Percentiles rank a stretch among this genome's conserved stretches.
Conservation (phyloP, 441 rosid species). For the Theobroma grandiflorum region DNA sequence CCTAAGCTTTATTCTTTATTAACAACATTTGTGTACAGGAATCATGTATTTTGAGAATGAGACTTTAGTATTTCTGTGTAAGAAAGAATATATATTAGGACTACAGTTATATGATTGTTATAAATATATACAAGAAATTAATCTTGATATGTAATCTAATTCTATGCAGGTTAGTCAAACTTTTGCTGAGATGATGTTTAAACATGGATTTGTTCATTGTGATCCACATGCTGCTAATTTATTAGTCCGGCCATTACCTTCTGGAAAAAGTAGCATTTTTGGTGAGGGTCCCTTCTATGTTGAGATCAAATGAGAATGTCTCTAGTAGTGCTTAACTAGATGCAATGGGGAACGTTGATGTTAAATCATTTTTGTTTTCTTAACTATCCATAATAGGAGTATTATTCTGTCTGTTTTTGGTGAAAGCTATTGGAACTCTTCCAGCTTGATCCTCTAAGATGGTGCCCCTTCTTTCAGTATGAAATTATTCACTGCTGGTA, state of each 20-base stretch:
- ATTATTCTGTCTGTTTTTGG: neutral
- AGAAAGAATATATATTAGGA: neutral
- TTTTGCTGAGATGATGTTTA: conserved; percentile 98
- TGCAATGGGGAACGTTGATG: neutral
- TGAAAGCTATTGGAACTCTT: neutral
- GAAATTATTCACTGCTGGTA: conserved; percentile 9
- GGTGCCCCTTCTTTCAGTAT: neutral
- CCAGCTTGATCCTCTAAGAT: neutral
- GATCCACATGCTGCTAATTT: conserved; percentile 99
- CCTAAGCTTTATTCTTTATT: neutral
- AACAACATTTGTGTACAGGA: neutral
- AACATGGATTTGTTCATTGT: conserved; percentile 97
- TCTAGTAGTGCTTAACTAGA: conserved; percentile 8
- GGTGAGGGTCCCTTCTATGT: conserved; percentile 52
- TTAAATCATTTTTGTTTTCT: neutral
- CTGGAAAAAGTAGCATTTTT: conserved; percentile 55
- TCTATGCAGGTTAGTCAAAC: conserved; percentile 80
- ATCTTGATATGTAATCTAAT: conserved; percentile 10
- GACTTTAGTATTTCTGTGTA: neutral
- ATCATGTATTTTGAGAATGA: neutral
- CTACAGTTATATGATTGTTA: neutral
- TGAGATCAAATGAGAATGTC: conserved; percentile 13
- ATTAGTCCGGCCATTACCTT: conserved; percentile 84
- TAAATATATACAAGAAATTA: neutral
- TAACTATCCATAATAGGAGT: neutral